phyloP scores from a whole-genome alignment of 2,329 filamentous ascomycete genomes.

The Didymella sp. region DNA sequence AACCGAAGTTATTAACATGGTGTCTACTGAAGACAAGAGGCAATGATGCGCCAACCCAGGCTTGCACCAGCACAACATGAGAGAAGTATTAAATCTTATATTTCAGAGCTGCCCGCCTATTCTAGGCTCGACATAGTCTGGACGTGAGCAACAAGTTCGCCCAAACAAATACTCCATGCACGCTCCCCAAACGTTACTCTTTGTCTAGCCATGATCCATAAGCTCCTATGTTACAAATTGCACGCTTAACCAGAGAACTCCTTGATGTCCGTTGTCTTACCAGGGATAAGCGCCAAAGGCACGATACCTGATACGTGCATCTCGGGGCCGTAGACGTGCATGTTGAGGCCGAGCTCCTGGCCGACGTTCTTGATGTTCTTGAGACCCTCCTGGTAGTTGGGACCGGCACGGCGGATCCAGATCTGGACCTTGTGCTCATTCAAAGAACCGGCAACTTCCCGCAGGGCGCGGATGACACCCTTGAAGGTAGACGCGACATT shows the following conservation, averaged over 20 bases:
- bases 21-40: neutral
- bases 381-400: slow-evolving; percentile 99
- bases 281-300: slow-evolving; percentile 77
- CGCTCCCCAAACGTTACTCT: slow-evolving; percentile 32
- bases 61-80: neutral
- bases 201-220: slow-evolving; percentile 44
- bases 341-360: slow-evolving; percentile 90
- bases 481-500: slow-evolving; percentile 99
- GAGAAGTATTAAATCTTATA: slow-evolving; percentile 31
- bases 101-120: slow-evolving; percentile 20
- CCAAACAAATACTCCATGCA: slow-evolving; percentile 28
- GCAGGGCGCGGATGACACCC: slow-evolving; percentile 95
- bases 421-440: slow-evolving; percentile 98
- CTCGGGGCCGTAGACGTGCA: slow-evolving; percentile 85
- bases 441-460: slow-evolving; percentile 84
- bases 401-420: slow-evolving; percentile 89
- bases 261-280: slow-evolving; percentile 66
- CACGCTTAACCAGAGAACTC: slow-evolving; percentile 63
- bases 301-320: slow-evolving; percentile 96
- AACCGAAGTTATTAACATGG: too few relatives aligned
- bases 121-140: slow-evolving; percentile 17
- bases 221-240: slow-evolving; percentile 42
- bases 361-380: slow-evolving; percentile 99
- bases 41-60: neutral
- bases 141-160: slow-evolving; percentile 27